Conservation (phyloP, 441 rosid species). For the Populus tomentosa region DNA sequence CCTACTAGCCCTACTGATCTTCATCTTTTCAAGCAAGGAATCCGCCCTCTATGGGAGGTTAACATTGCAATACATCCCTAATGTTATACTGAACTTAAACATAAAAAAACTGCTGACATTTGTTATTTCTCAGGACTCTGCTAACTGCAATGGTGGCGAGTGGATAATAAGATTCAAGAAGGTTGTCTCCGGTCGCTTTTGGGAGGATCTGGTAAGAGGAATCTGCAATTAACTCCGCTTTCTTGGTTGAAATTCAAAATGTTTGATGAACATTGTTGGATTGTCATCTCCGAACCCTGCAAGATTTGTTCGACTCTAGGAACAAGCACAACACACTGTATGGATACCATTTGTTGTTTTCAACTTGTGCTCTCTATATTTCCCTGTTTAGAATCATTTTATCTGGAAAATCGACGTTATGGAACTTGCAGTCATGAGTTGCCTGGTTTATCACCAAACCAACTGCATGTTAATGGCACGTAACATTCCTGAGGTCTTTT, state of each 20-base stretch:
- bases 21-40: slow-evolving; percentile 92
- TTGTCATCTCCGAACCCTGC: no score
- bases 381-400: no score
- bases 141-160: slow-evolving; percentile 94
- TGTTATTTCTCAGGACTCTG: slow-evolving; percentile 63
- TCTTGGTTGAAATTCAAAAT: background rate
- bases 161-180: slow-evolving; percentile 95
- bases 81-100: background rate
- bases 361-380: no score
- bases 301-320: no score
- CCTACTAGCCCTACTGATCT: slow-evolving; percentile 84
- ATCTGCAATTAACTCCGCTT: background rate
- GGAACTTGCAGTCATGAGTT: no score
- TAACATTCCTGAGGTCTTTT: no score
- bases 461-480: background rate
- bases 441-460: background rate
- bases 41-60: slow-evolving; percentile 96
- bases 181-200: slow-evolving; percentile 90
- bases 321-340: no score
- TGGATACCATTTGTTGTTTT: no score
- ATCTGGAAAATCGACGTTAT: no score
- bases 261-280: no score
- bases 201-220: slow-evolving; percentile 94
- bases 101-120: background rate
- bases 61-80: slow-evolving; percentile 1